phyloP scores from a whole-genome alignment of 768 basidiomycete genomes.

The Leccinum fibrillosum region DNA sequence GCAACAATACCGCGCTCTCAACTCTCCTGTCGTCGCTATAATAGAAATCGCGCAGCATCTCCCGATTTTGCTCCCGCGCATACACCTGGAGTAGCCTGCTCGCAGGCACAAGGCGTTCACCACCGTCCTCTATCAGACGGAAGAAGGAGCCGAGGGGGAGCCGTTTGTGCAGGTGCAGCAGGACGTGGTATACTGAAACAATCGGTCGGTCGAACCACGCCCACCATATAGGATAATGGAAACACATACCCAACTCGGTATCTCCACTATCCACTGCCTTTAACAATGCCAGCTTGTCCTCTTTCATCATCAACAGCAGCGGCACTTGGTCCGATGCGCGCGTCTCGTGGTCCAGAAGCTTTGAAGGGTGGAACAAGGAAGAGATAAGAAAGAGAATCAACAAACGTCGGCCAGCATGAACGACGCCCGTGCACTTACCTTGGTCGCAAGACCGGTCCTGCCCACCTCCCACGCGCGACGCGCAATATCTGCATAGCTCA shows the following conservation, averaged over 20 bases:
- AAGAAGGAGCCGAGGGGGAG: slow-evolving; percentile 91
- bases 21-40: slow-evolving; percentile 95
- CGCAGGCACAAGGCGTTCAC: slow-evolving; percentile 68
- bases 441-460: slow-evolving; percentile 74
- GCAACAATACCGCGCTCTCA: slow-evolving; percentile 85
- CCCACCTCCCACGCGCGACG: slow-evolving; percentile 91
- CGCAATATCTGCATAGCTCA: slow-evolving; percentile 95
- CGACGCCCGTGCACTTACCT: slow-evolving; percentile 43
- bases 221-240: background rate
- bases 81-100: slow-evolving; percentile 84
- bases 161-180: slow-evolving; percentile 81
- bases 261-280: slow-evolving; percentile 96
- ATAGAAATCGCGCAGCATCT: slow-evolving; percentile 93
- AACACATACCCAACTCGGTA: slow-evolving; percentile 77
- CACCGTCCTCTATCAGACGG: slow-evolving; percentile 89
- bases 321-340: slow-evolving; percentile 92
- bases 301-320: slow-evolving; percentile 89
- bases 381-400: background rate
- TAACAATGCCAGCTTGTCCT: slow-evolving; percentile 79
- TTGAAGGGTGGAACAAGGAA: background rate
- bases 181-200: slow-evolving; percentile 81
- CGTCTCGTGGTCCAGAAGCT: slow-evolving; percentile 91
- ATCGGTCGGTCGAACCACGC: background rate
- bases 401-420: background rate
- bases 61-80: slow-evolving; percentile 84